Percentiles rank a stretch among this genome's conserved stretches.
phyloP scores from a whole-genome alignment of 345 rosid species.

The Populus deltoides region DNA sequence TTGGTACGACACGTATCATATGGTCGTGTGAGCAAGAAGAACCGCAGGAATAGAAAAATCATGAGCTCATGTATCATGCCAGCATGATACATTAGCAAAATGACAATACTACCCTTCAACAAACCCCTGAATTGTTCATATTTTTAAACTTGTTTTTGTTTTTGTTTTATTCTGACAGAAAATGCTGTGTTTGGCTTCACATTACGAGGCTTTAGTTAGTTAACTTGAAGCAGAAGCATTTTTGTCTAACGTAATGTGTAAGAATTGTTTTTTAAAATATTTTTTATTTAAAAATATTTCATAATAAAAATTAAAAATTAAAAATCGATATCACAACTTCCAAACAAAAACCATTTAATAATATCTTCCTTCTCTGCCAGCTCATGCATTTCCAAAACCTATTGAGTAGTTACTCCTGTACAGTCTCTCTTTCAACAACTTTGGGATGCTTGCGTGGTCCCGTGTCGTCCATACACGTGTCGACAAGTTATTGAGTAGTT shows the following conservation, averaged over 20 bases:
- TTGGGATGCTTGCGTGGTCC: slow-evolving; percentile 2
- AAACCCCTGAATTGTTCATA: not conserved
- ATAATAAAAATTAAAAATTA: too few relatives aligned
- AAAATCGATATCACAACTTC: not conserved
- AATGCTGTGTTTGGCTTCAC: not conserved
- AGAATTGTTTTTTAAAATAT: too few relatives aligned
- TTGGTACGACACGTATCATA: slow-evolving; percentile 2
- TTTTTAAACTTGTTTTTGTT: too few relatives aligned
- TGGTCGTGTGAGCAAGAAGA: not conserved
- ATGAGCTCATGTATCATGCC: not conserved
- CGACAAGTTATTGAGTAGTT: not conserved
- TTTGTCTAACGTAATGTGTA: too few relatives aligned
- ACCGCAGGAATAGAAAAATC: not conserved
- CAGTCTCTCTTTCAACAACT: not conserved
- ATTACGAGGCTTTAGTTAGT: not conserved
- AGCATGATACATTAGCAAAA: not conserved
- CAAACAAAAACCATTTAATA: too few relatives aligned
- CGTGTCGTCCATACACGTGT: slow-evolving; percentile 25
- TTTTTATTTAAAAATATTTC: too few relatives aligned
- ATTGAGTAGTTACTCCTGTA: not conserved
- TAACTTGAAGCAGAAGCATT: too few relatives aligned
- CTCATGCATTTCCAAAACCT: not conserved
- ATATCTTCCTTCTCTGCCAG: not conserved
- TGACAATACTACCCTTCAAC: not conserved
- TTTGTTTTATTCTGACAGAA: too few relatives aligned